Base-by-base conservation (phyloP, 179 eudicot species). In the Carnegiea gigantea region DNA sequence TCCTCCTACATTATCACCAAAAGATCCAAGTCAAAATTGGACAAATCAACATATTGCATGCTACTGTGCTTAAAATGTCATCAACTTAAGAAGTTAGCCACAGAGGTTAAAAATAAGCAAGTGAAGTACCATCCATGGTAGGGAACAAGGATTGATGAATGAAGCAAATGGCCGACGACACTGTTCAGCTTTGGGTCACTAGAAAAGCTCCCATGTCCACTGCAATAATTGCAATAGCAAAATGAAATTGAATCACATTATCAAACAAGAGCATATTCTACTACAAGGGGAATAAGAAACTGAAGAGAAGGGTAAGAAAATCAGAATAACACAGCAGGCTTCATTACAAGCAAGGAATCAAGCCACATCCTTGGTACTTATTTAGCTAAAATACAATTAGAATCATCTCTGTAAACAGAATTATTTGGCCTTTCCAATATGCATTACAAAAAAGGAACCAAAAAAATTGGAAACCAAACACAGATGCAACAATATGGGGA, bases 121-220 rank as follows among this genome's bases (percentile, higher is more conserved):
- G 33, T 40, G 83, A 82, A 86, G 60, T 85, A 94, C 98, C 98
- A 94, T 88, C 98, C 98, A 90, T 94, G 97, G 80, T 94, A 94
- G 46, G 98, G 98, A 75, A 94, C 98, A 51, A 94, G 95, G 83
- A 94, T 94, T 53, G 95, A 89, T 75, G 98, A 92, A 87, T 92
- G 98, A 86, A 94, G 95, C 79, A 94, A 73, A 85, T 94, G 98
- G 33, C 98, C 98, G 51, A 79, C 93, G 9, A 94, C 91, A 81
- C 93, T 94, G 78, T 94, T 94, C 79, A 94, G 79, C 87, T 92
- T 94, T 5, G 75, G 90, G 73, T 92, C 80, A 81, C 82, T 91
- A 17, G 98, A 94, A 86, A 94, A 94, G 83, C 97, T 94, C 81
- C 98, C 97, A 90, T 94, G 98, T 7, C 98, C 98, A 88, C 93